Conservation (phyloP, 495 filamentous ascomycete species). For the Poronia punctata region DNA sequence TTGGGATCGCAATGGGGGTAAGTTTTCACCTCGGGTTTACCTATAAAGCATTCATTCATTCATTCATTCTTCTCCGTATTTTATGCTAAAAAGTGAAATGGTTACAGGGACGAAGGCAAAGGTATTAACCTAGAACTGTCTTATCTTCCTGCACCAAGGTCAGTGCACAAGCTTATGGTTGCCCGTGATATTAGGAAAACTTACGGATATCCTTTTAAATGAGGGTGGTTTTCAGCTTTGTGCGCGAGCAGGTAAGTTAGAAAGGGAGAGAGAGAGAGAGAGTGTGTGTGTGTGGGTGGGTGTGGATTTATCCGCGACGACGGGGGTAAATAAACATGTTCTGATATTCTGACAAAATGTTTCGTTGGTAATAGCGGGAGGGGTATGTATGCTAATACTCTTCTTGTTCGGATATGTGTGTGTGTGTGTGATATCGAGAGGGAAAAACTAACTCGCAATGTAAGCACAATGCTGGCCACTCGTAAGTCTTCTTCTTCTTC, state of each 20-base stretch:
- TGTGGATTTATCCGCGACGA: no score
- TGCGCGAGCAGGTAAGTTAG: conserved; percentile 1
- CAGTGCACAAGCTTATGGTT: background rate
- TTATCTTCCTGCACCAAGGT: background rate
- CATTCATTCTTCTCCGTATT: no score
- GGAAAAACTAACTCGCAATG: background rate
- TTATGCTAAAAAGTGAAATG: background rate
- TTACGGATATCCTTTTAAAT: background rate
- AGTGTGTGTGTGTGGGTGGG: no score
- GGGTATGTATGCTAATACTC: background rate
- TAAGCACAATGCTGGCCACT: conserved; percentile 1
- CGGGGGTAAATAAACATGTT: no score
- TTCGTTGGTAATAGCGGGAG: background rate
- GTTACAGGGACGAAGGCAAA: conserved; percentile 2
- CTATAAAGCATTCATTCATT: background rate
- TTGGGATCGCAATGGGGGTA: conserved; percentile 4
- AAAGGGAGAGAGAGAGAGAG: no score
- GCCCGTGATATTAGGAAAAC: background rate
- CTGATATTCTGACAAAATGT: no score
- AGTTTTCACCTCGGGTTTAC: background rate
- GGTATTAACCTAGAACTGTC: background rate
- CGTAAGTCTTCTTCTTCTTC: background rate
- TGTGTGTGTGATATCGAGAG: no score
- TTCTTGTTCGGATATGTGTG: background rate
- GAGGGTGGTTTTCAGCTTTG: conserved; percentile 1